These are phyloP conservation scores for Botrytis medusae DNA, from an alignment of 2,329 filamentous ascomycete genomes.

Conservation along the genomic window DNA sequence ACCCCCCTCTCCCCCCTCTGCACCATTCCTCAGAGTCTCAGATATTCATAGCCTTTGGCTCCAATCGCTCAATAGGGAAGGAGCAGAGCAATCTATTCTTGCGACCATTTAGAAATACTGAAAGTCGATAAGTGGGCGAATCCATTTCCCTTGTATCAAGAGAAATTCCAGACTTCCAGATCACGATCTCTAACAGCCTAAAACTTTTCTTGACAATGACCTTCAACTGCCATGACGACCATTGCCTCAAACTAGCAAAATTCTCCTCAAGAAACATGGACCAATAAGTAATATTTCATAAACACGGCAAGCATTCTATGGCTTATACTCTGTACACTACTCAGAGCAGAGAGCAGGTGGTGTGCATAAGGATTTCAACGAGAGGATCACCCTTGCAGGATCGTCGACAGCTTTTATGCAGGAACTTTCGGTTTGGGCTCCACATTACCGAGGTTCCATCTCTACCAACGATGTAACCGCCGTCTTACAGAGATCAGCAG, in stretches of 20 bases:
- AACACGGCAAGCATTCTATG: neutral
- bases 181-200: neutral
- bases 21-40: neutral
- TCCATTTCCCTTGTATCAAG: neutral
- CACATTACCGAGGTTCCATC: constrained; percentile 7
- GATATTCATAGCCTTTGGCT: neutral
- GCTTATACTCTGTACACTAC: neutral
- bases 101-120: neutral
- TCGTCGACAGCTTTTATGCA: constrained; percentile 15
- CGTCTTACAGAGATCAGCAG: constrained; percentile 12
- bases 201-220: neutral
- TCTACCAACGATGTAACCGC: neutral
- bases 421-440: constrained; percentile 13
- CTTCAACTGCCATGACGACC: neutral
- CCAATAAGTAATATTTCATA: neutral
- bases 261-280: neutral
- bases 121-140: neutral
- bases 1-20: neutral
- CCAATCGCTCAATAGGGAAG: neutral
- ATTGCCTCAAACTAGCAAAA: neutral
- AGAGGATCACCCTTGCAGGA: constrained; percentile 13
- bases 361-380: constrained; percentile 3
- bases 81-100: neutral
- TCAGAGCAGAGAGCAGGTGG: constrained; percentile 2
- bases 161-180: neutral